Base-by-base conservation (phyloP, 2,329 filamentous ascomycete species). In the Paradendryphiella salina region DNA sequence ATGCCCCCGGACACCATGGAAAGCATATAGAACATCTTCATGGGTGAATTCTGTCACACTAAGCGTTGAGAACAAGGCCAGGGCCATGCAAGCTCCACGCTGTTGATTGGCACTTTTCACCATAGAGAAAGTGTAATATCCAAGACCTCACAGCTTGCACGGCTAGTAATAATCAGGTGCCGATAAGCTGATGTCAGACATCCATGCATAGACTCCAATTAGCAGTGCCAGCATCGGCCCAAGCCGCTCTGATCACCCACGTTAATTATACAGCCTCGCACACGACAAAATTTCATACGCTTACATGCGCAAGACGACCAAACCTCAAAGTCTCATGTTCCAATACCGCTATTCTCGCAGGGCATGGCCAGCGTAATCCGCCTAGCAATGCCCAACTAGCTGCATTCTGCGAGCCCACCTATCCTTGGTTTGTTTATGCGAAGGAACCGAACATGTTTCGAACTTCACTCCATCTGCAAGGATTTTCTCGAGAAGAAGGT, bases 1-100 rank as follows among this genome's bases (percentile, higher is more conserved):
- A 38, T 71, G 17, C 69, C 69, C 10, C 69, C 69, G 21, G 68
- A 72, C 37, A 70, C 69, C 1, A 61, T 72, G 64, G 67, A 67
- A 36, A 34, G 53, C 18, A 20, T 43, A 8, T 67, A 47, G 61
- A 23, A n/a, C 14, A 10, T 13, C 10, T 18, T n/a, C 5, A 21
- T 20, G 11, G 31, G 10, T 10, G 14, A n/a, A 3, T 17, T 17
- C 6, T 15, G 21, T 35, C 21, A 14, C n/a, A 5, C 14, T 33
- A 33, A 26, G 23, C 23, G 23, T 3, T 26, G 23, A 26, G 8
- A 26, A 26, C 6, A 9, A 5, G 14, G 31, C n/a, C 31, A 33
- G n/a, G 3, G 15, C n/a, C 15, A 14, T 5, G 14, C 31, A 33
- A 33, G 14, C 31, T 14, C n/a, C 14, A 17, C 23, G 23, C 10